Percentiles rank a stretch among this genome's conserved stretches.
These are phyloP conservation scores for Venturia effusa DNA, from an alignment of 2,329 filamentous ascomycete species.

Conservation along the genomic window DNA sequence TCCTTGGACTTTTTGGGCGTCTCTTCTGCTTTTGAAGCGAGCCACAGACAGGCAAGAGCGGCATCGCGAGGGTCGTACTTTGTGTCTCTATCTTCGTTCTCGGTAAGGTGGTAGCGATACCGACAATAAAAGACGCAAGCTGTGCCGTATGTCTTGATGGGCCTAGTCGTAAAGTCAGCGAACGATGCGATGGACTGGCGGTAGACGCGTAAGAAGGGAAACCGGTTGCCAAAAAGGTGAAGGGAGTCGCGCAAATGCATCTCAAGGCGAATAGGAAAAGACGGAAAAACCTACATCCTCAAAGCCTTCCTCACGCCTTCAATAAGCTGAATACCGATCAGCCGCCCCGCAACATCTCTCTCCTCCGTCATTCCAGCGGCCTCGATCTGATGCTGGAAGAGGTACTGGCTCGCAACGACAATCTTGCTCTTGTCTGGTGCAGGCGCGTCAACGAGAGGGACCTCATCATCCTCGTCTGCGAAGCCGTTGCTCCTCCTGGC, in stretches of 20 bases:
- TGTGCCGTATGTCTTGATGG: slow-evolving; percentile 83
- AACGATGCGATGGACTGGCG: neutral
- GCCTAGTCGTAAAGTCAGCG: slow-evolving; percentile 38
- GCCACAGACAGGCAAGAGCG: slow-evolving; percentile 76
- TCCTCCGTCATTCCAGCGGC: slow-evolving; percentile 10
- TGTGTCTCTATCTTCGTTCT: neutral
- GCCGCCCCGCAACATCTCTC: slow-evolving; percentile 4
- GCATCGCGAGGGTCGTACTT: slow-evolving; percentile 45
- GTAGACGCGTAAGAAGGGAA: neutral
- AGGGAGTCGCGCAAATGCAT: neutral
- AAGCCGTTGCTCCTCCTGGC: neutral
- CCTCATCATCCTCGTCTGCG: neutral
- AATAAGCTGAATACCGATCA: slow-evolving; percentile 6
- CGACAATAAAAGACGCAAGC: slow-evolving; percentile 90
- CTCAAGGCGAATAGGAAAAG: neutral
- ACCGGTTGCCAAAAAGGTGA: too few species aligned
- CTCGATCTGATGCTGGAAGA: slow-evolving; percentile 9
- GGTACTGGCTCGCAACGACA: slow-evolving; percentile 9
- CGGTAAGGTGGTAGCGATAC: slow-evolving; percentile 42
- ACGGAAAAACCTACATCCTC: slow-evolving; percentile 3
- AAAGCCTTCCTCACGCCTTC: slow-evolving; percentile 6
- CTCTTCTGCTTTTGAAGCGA: slow-evolving; percentile 95
- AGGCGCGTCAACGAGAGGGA: slow-evolving; percentile 8
- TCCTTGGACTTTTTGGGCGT: slow-evolving; percentile 94
- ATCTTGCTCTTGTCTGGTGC: slow-evolving; percentile 10